Conservation (phyloP, 441 rosid species). For the Erodium trifolium region DNA sequence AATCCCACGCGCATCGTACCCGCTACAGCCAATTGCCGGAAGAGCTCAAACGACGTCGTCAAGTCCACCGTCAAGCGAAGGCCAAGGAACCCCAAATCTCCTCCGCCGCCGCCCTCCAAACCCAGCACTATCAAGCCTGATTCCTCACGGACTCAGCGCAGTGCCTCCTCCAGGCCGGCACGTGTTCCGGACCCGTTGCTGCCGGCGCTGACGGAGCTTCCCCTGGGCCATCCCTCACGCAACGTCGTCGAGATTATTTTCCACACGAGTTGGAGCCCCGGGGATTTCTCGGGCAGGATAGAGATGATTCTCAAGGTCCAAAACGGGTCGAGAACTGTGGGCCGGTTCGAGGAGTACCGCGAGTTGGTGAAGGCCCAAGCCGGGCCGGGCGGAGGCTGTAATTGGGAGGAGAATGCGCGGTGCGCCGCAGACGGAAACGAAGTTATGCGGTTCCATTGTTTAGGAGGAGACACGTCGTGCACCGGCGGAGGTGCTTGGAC, state of each 20-base stretch:
- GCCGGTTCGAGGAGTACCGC: constrained; percentile 85
- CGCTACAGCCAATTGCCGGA: constrained; percentile 50
- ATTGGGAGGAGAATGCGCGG: constrained; percentile 50
- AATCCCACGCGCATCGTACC: constrained; percentile 35
- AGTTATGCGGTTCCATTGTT: constrained; percentile 78
- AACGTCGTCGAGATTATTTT: constrained; percentile 89
- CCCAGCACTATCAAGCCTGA: neutral
- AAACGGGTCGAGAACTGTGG: constrained; percentile 55
- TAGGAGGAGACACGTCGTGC: constrained; percentile 13
- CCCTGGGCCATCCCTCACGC: constrained; percentile 79
- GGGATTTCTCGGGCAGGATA: constrained; percentile 61
- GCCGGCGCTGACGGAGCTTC: constrained; percentile 69
- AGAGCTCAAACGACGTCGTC: constrained; percentile 46
- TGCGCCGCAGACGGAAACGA: constrained; percentile 88
- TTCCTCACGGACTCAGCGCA: too few species aligned
- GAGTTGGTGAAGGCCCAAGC: constrained; percentile 55
- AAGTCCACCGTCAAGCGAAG: constrained; percentile 28
- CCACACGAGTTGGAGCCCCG: constrained; percentile 81
- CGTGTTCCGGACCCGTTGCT: constrained; percentile 38
- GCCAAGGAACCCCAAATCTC: constrained; percentile 21
- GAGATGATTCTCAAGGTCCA: constrained; percentile 86
- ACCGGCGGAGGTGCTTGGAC: constrained; percentile 20
- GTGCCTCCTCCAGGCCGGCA: constrained; percentile 27
- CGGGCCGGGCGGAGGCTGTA: constrained; percentile 22
- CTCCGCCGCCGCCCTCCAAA: neutral